Conservation (phyloP, 2,329 filamentous ascomycete genomes). For the Hymenoscyphus repandus region DNA sequence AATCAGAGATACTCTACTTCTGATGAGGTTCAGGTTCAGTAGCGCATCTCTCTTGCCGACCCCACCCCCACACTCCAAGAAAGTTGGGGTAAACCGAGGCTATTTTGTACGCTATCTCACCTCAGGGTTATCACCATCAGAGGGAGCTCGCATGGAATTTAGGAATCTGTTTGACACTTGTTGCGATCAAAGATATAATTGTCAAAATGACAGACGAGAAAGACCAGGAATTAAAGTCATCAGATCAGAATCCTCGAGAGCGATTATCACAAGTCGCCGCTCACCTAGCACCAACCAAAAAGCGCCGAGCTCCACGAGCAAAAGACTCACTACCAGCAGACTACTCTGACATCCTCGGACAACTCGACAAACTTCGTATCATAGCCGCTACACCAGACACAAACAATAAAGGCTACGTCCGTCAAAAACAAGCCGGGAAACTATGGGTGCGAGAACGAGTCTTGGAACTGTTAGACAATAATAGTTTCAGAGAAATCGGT, state of each 20-base stretch:
- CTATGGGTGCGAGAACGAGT: conserved; percentile 61
- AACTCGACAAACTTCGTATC: conserved; percentile 45
- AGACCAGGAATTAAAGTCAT: neutral
- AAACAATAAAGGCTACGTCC: conserved; percentile 51
- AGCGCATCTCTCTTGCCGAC: neutral
- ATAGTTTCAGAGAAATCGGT: conserved; percentile 54
- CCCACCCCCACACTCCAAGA: neutral
- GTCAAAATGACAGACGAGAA: neutral
- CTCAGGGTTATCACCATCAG: neutral
- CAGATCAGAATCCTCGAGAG: conserved; percentile 13
- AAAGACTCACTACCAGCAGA: conserved; percentile 47
- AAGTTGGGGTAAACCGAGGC: conserved; percentile 3
- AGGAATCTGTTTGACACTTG: no score
- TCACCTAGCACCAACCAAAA: conserved; percentile 28
- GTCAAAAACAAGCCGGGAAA: conserved; percentile 59
- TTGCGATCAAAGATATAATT: neutral
- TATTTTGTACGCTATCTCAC: conserved; percentile 2
- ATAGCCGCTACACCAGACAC: conserved; percentile 51
- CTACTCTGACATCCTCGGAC: conserved; percentile 55
- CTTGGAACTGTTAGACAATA: conserved; percentile 49
- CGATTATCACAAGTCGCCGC: conserved; percentile 28
- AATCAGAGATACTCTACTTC: neutral
- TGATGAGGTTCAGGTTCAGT: neutral
- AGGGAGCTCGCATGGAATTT: neutral
- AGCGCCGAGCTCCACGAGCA: conserved; percentile 25